A percentile compares a stretch with the other conserved stretches of the same genome.
These are phyloP conservation scores for Saccharomycopsis guyanensis DNA, from an alignment of 805 yeast species.

Conservation along the genomic window DNA sequence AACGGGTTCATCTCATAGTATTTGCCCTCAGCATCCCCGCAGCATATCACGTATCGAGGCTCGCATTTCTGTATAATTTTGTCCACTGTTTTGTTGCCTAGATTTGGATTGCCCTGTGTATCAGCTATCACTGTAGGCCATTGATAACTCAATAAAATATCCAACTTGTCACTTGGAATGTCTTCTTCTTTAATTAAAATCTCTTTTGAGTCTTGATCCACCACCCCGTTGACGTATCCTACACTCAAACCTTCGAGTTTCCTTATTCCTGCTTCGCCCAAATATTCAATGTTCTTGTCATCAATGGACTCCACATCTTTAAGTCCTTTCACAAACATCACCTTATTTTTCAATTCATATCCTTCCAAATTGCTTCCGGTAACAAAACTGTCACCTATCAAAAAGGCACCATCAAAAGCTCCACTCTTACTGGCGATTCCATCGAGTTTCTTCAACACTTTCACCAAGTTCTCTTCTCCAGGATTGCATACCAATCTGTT, in stretches of 20 bases:
- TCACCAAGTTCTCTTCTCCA: constrained; percentile 6
- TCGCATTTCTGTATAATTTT: constrained; percentile 33
- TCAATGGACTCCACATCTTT: neutral
- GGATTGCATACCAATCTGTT: constrained; percentile 7
- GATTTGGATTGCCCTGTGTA: constrained; percentile 33
- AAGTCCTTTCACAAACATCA: constrained; percentile 5
- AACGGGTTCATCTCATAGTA: constrained; percentile 53
- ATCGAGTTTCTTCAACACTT: constrained; percentile 15
- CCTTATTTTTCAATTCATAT: neutral
- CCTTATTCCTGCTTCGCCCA: neutral
- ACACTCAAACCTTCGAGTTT: constrained; percentile 1
- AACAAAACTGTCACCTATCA: constrained; percentile 7
- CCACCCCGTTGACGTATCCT: neutral
- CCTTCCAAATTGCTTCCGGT: neutral
- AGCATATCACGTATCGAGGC: constrained; percentile 65
- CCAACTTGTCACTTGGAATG: constrained; percentile 30
- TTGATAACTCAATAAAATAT: constrained; percentile 48
- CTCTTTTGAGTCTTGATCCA: neutral
- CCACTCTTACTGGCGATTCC: constrained; percentile 9
- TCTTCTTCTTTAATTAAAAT: neutral
- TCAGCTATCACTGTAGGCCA: constrained; percentile 54
- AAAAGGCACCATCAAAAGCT: constrained; percentile 11
- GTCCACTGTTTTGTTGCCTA: constrained; percentile 42
- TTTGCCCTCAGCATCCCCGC: constrained; percentile 41
- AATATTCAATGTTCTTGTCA: neutral